Conservation (phyloP, 2,329 filamentous ascomycete genomes). For the Taxawa tesnikishii region DNA sequence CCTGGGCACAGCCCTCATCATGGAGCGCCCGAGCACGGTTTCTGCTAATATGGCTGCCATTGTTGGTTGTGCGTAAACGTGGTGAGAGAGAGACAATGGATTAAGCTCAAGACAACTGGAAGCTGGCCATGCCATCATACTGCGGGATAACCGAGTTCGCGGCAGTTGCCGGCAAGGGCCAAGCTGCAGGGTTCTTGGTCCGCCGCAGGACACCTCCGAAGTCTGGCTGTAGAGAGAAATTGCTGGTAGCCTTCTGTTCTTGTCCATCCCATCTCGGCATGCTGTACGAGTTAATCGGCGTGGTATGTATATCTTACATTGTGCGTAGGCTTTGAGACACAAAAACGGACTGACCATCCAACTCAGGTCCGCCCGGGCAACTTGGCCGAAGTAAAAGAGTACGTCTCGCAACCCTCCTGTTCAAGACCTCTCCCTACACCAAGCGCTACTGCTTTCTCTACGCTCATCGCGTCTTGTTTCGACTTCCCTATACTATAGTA, state of each 20-base stretch:
- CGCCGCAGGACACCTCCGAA: too few relatives aligned
- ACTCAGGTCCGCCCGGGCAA: conserved; percentile 78
- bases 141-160: too few relatives aligned
- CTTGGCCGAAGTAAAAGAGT: conserved; percentile 91
- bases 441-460: background rate
- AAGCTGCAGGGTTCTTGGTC: too few relatives aligned
- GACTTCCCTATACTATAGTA: conserved; percentile 1
- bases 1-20: too few relatives aligned
- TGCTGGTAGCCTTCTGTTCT: too few relatives aligned
- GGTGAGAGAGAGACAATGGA: background rate
- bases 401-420: conserved; percentile 25
- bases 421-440: conserved; percentile 3
- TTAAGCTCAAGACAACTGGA: conserved; percentile 1
- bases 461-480: conserved; percentile 3
- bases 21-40: conserved; percentile 5
- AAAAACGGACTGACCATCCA: too few relatives aligned
- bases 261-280: too few relatives aligned
- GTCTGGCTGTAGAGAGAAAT: too few relatives aligned
- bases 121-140: too few relatives aligned
- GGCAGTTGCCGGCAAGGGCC: too few relatives aligned
- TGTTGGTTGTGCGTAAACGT: conserved; percentile 1
- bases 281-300: conserved; percentile 95
- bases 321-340: too few relatives aligned
- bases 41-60: conserved; percentile 8
- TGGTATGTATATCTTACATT: conserved; percentile 60